A percentile compares a stretch with the other conserved stretches of the same genome.
These are phyloP conservation scores for Termitomyces sp. DNA, from an alignment of 768 basidiomycete species.

Conservation along the genomic window DNA sequence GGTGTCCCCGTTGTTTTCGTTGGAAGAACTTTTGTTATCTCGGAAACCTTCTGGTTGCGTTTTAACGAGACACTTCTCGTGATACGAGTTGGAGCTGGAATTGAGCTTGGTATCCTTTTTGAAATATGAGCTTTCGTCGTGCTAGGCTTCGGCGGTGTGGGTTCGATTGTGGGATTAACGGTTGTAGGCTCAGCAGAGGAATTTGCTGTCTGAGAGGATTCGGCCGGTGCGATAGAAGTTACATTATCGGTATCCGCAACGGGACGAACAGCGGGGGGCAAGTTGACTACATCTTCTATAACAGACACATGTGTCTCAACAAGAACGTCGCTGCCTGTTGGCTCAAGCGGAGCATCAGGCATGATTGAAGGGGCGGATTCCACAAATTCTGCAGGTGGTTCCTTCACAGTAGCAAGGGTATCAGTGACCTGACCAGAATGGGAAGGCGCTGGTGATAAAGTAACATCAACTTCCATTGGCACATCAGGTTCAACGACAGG, in stretches of 20 bases:
- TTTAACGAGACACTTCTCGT: constrained; percentile 31
- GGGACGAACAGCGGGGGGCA: not conserved
- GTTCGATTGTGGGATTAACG: not conserved
- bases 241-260: not conserved
- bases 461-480: not conserved
- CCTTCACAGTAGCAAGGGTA: not conserved
- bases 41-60: constrained; percentile 16
- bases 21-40: constrained; percentile 4
- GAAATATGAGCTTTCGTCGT: constrained; percentile 12
- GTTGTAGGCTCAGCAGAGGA: not conserved
- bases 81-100: constrained; percentile 21
- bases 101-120: constrained; percentile 21
- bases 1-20: not conserved
- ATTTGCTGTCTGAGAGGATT: not conserved
- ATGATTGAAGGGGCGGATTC: not conserved
- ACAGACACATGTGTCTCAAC: not conserved
- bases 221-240: not conserved
- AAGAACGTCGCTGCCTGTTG: not conserved
- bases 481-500: not conserved
- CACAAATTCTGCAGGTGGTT: not conserved
- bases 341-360: not conserved
- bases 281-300: not conserved
- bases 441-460: not conserved
- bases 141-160: constrained; percentile 1
- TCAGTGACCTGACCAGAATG: not conserved